These are phyloP conservation scores for Peronospora farinosa DNA, from an alignment of 352 stramenopile genomes.

Conservation along the genomic window DNA sequence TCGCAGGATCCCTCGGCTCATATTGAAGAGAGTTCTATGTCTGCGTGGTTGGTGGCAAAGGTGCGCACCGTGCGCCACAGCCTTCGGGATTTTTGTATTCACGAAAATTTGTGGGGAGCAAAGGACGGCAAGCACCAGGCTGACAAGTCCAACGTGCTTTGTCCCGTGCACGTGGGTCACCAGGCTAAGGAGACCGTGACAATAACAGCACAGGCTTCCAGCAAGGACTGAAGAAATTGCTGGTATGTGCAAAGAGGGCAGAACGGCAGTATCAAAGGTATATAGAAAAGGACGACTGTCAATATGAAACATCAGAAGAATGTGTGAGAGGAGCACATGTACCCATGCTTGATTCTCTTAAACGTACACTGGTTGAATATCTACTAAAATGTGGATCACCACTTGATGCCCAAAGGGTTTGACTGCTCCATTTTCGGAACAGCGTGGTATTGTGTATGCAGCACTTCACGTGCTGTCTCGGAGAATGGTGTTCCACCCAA, in stretches of 20 bases:
- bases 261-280: conserved; percentile 3
- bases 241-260: conserved; percentile 21
- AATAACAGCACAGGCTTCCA: conserved; percentile 47
- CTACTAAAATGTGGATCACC: conserved; percentile 35
- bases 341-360: conserved; percentile 13
- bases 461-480: conserved; percentile 41
- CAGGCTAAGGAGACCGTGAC: conserved; percentile 61
- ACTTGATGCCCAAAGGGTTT: conserved; percentile 85
- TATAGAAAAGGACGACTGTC: conserved; percentile 11
- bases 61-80: conserved; percentile 59
- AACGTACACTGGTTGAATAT: conserved; percentile 10
- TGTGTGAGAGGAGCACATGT: conserved; percentile 8
- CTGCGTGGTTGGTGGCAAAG: conserved; percentile 52
- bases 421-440: conserved; percentile 81
- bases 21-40: conserved; percentile 49
- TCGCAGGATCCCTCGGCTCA: conserved; percentile 29
- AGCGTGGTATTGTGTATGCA: conserved; percentile 80
- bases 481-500: conserved; percentile 71
- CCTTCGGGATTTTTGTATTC: conserved; percentile 76
- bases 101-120: conserved; percentile 78
- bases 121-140: conserved; percentile 67
- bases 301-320: conserved; percentile 14
- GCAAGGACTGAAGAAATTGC: conserved; percentile 23
- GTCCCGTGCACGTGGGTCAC: conserved; percentile 66
- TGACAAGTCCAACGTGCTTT: conserved; percentile 71